phyloP scores from a whole-genome alignment of 257 asterid species.

The Datura wrightii region DNA sequence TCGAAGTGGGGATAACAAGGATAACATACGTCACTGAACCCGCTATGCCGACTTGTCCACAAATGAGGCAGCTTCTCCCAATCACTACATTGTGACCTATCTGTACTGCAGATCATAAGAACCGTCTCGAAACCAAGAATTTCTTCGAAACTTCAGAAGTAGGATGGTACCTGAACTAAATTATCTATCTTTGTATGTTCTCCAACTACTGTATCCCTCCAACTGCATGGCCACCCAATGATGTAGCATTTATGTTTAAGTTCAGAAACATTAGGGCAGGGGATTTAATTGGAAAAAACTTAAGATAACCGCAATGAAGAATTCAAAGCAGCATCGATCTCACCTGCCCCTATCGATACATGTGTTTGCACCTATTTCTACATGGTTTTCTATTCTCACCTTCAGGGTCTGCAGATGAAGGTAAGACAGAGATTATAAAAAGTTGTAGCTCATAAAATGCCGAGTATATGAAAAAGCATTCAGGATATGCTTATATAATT shows the following conservation, averaged over 20 bases:
- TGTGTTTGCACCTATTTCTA: constrained; percentile 91
- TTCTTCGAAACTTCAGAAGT: constrained; percentile 18
- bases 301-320: constrained; percentile 7
- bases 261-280: constrained; percentile 25
- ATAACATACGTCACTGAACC: constrained; percentile 80
- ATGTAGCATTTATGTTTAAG: constrained; percentile 1
- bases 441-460: neutral
- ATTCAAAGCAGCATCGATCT: constrained; percentile 26
- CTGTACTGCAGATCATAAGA: constrained; percentile 51
- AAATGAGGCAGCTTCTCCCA: constrained; percentile 74
- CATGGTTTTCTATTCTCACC: constrained; percentile 77
- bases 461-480: neutral
- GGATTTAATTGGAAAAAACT: neutral
- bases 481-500: neutral
- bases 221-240: constrained; percentile 53
- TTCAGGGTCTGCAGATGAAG: constrained; percentile 55
- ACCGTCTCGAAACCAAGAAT: constrained; percentile 19
- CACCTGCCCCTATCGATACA: constrained; percentile 98
- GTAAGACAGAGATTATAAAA: neutral
- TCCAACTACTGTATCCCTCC: constrained; percentile 90
- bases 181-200: constrained; percentile 91
- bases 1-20: constrained; percentile 20
- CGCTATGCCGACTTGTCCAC: constrained; percentile 96
- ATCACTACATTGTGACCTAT: constrained; percentile 87
- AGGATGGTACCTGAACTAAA: constrained; percentile 75